Evolutionary conservation across 805 yeast genomes (phyloP).

Genomic region (Candida cerambycidarum): DNA sequence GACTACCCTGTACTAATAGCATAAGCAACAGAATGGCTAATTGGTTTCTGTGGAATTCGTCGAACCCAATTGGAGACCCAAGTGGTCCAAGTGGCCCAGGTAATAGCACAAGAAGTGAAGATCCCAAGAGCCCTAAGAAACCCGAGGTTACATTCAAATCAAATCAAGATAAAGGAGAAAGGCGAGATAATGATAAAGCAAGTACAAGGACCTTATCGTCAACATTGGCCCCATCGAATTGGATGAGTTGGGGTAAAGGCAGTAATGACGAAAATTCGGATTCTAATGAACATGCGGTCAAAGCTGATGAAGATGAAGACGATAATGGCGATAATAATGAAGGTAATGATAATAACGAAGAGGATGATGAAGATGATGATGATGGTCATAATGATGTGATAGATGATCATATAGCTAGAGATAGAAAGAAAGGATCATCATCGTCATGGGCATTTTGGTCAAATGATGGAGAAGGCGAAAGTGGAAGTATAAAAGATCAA

Average conservation of each 20-base stretch:
- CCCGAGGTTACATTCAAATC: neutral
- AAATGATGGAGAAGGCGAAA: slow-evolving; percentile 1
- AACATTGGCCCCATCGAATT: slow-evolving; percentile 12
- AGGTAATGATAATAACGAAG: slow-evolving; percentile 22
- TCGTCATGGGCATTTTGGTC: slow-evolving; percentile 39
- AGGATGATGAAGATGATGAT: slow-evolving; percentile 16
- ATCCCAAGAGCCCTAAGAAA: too few relatives aligned
- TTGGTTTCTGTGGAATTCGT: slow-evolving; percentile 6
- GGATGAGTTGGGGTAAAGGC: slow-evolving; percentile 15
- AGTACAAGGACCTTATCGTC: slow-evolving; percentile 11
- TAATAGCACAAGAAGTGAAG: neutral
- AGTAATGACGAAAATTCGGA: slow-evolving; percentile 10
- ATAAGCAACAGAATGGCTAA: neutral
- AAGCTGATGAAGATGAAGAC: slow-evolving; percentile 17
- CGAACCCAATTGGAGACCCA: neutral
- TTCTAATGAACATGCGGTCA: slow-evolving; percentile 16
- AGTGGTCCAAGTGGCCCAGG: neutral
- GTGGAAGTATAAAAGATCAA: neutral
- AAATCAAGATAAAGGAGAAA: neutral
- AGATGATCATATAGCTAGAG: slow-evolving; percentile 29
- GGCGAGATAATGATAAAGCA: slow-evolving; percentile 1
- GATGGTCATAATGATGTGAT: slow-evolving; percentile 33
- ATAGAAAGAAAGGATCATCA: slow-evolving; percentile 20
- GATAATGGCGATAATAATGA: slow-evolving; percentile 21
- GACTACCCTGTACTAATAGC: too few relatives aligned